Conservation (phyloP, 2,329 filamentous ascomycete species). For the Aspergillus intermedius region DNA sequence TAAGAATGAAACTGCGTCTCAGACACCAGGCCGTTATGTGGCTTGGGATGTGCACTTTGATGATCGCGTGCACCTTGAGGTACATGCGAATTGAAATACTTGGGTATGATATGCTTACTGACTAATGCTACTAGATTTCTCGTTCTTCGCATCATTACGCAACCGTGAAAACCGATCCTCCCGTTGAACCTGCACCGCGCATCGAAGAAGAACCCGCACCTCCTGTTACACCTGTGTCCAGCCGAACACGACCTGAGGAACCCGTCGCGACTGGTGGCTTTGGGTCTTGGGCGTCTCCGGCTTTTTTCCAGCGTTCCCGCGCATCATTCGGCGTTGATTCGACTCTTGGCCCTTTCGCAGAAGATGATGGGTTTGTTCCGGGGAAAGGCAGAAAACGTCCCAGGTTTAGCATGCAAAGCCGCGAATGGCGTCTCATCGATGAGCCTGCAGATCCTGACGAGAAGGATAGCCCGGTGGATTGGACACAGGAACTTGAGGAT, state of each 20-base stretch:
- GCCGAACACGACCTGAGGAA: slow-evolving; percentile 8
- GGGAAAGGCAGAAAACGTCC: slow-evolving; percentile 63
- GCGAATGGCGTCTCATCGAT: slow-evolving; percentile 67
- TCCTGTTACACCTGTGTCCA: slow-evolving; percentile 20
- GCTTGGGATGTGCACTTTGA: slow-evolving; percentile 52
- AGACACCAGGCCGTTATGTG: slow-evolving; percentile 52
- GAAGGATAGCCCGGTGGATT: slow-evolving; percentile 32
- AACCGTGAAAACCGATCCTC: slow-evolving; percentile 48
- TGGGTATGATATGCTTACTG: background rate
- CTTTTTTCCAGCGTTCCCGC: slow-evolving; percentile 67
- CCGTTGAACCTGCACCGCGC: slow-evolving; percentile 20
- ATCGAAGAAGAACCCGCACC: slow-evolving; percentile 13
- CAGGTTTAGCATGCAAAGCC: slow-evolving; percentile 60
- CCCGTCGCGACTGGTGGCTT: slow-evolving; percentile 25
- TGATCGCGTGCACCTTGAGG: slow-evolving; percentile 31
- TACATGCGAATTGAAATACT: slow-evolving; percentile 9
- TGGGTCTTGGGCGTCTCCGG: slow-evolving; percentile 66
- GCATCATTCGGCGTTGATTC: slow-evolving; percentile 64
- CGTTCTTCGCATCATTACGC: slow-evolving; percentile 18
- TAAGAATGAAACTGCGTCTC: slow-evolving; percentile 45
- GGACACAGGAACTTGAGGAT: slow-evolving; percentile 22
- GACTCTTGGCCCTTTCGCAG: slow-evolving; percentile 58
- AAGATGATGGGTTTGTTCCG: slow-evolving; percentile 58
- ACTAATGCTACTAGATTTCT: slow-evolving; percentile 16
- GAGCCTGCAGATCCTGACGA: slow-evolving; percentile 62